Evolutionary conservation across 2,329 filamentous ascomycete genomes (phyloP), one percentile per base, ranked within the genome.

Genomic region (Aureobasidium mangrovei): DNA sequence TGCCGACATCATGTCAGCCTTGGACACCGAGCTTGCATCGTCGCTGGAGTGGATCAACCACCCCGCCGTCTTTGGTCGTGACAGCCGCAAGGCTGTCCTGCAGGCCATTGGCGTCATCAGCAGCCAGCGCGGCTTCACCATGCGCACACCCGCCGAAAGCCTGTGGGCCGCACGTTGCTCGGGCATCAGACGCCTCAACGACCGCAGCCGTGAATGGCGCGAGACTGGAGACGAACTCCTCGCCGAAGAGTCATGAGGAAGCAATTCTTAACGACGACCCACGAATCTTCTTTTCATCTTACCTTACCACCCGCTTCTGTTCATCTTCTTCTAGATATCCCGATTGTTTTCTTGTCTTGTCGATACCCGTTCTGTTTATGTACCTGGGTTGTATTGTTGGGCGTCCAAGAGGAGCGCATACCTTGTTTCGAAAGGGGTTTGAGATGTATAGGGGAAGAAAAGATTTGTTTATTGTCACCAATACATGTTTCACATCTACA

Each of bases 41-140:
- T 88, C 87, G 48, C 75, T 98, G 12, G 93, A 98, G 71, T 98
- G 93, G 93, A 97, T 98, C 70, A 90, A 86, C 66, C 93, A 98
- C 65, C 93, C 93, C 1, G 91, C 91, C 2, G 88, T 97, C 2
- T 98, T 98, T 67, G 85, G 87, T 7, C 83, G 93, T 36, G 93
- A 98, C 68, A 93, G 88, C 56, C 84, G 93, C 64, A 98, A 98
- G 74, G 89, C 91, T 4, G 91, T 98, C 2, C 77, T 98, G 27
- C 93, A 98, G 69, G 89, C 91, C 12, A 97, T 98, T 61, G 91
- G 93, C 5, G 91, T 97, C 58, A 96, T 98, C 62, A 93, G 88
- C 65, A 94, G 88, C 5, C 93, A 98, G 71, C 81, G 93, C 44
- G 91, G 86, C 8, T 95, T 91, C 67, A 97, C 93, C 0, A 96